Percentiles rank a stretch among this genome's conserved stretches.
phyloP scores from a whole-genome alignment of 768 basidiomycete genomes.

The Psilocybe subaeruginosa region DNA sequence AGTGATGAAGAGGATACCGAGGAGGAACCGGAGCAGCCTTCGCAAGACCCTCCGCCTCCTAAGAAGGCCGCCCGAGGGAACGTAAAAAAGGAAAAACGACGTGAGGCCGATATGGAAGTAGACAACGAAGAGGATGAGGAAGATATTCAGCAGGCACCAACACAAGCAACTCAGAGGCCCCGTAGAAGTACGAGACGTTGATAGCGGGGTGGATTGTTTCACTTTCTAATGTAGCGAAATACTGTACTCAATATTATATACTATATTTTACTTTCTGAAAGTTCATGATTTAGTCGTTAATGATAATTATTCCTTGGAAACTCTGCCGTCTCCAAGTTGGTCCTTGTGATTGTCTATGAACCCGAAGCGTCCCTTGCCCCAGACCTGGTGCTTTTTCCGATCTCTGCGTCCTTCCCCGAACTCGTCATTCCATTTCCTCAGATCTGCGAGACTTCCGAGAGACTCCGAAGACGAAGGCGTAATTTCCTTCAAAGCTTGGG shows the following conservation, averaged over 20 bases:
- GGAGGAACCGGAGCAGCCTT: slow-evolving; percentile 38
- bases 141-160: slow-evolving; percentile 13
- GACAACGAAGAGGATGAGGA: slow-evolving; percentile 38
- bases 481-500: slow-evolving; percentile 85
- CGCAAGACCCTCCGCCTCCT: slow-evolving; percentile 28
- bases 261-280: slow-evolving; percentile 4
- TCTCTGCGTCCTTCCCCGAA: slow-evolving; percentile 85
- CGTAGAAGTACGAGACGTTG: slow-evolving; percentile 29
- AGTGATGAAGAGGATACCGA: slow-evolving; percentile 48
- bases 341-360: slow-evolving; percentile 58
- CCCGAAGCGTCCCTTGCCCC: slow-evolving; percentile 90
- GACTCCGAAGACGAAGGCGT: slow-evolving; percentile 88
- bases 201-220: neutral
- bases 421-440: slow-evolving; percentile 91
- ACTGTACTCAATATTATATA: slow-evolving; percentile 4
- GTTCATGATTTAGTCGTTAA: slow-evolving; percentile 10
- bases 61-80: slow-evolving; percentile 12
- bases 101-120: slow-evolving; percentile 42
- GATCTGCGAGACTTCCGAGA: slow-evolving; percentile 70
- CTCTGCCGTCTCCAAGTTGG: slow-evolving; percentile 43
- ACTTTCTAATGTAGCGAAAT: neutral
- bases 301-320: slow-evolving; percentile 29
- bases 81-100: slow-evolving; percentile 16
- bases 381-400: slow-evolving; percentile 68
- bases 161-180: slow-evolving; percentile 27